These are phyloP conservation scores for Echria macrotheca DNA, from an alignment of 495 filamentous ascomycete species.

Conservation along the genomic window DNA sequence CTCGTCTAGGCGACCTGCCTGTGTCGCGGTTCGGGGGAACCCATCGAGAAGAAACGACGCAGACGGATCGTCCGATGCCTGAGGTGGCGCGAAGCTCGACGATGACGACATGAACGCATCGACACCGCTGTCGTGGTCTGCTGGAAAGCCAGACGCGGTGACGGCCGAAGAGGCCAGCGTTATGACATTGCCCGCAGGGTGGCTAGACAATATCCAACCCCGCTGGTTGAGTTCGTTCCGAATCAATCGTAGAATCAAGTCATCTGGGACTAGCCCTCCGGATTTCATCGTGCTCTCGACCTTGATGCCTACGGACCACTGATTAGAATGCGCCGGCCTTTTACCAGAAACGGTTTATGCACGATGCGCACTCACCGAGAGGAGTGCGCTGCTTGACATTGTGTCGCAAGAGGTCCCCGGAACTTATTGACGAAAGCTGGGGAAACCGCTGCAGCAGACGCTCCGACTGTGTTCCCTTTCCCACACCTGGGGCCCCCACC, in stretches of 20 bases:
- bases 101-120: slow-evolving; percentile 36
- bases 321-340: not conserved
- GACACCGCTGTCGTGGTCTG: slow-evolving; percentile 27
- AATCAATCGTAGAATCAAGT: slow-evolving; percentile 87
- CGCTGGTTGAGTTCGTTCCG: slow-evolving; percentile 75
- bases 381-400: slow-evolving; percentile 86
- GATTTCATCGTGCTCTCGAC: slow-evolving; percentile 81
- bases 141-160: slow-evolving; percentile 16
- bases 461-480: slow-evolving; percentile 94
- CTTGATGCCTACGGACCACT: slow-evolving; percentile 59
- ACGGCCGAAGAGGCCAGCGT: slow-evolving; percentile 34
- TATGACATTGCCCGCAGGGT: slow-evolving; percentile 33
- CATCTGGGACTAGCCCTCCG: slow-evolving; percentile 80
- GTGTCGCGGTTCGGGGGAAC: slow-evolving; percentile 81
- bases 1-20: slow-evolving; percentile 69
- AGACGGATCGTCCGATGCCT: slow-evolving; percentile 59
- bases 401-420: slow-evolving; percentile 83
- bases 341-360: not conserved
- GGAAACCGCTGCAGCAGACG: slow-evolving; percentile 80
- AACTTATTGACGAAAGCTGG: slow-evolving; percentile 85
- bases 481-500: slow-evolving; percentile 85
- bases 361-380: slow-evolving; percentile 55
- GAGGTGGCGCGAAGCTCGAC: slow-evolving; percentile 28
- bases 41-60: slow-evolving; percentile 95
- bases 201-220: slow-evolving; percentile 63